Percentiles rank a stretch among this genome's conserved stretches.
phyloP scores from a whole-genome alignment of 192 early-diverging fungal genomes.

The Podila epigama region DNA sequence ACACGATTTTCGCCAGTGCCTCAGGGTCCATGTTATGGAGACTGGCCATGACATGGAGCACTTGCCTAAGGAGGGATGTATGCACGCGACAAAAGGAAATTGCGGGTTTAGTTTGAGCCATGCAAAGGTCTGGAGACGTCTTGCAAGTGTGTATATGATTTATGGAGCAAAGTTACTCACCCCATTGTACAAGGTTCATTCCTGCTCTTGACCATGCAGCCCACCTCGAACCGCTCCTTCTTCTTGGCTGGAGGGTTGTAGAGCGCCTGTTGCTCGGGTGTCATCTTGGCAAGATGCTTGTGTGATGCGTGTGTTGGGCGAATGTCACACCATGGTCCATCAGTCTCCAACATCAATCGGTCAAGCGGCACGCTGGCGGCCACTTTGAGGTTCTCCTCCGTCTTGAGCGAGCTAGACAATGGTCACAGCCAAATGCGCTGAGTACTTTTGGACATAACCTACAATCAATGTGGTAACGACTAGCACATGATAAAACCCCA shows the following conservation, averaged over 20 bases:
- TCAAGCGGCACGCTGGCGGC: conserved; percentile 78
- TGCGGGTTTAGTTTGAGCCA: not conserved
- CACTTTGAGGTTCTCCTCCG: conserved; percentile 82
- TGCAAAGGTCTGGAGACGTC: too few relatives aligned
- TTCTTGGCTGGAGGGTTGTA: conserved; percentile 66
- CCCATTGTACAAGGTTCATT: conserved; percentile 85
- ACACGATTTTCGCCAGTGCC: conserved; percentile 66
- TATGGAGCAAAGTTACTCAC: conserved; percentile 27
- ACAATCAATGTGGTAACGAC: too few relatives aligned
- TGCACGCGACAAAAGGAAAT: not conserved
- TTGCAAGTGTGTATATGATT: not conserved
- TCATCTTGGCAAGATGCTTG: conserved; percentile 54
- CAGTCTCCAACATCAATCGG: conserved; percentile 90
- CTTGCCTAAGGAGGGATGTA: conserved; percentile 55
- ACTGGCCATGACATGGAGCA: conserved; percentile 71
- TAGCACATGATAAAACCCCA: too few relatives aligned
- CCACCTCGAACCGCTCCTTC: conserved; percentile 77
- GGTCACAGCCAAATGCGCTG: not conserved
- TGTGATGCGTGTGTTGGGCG: conserved; percentile 85
- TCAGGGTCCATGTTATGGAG: conserved; percentile 61
- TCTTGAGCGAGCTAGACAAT: conserved; percentile 74
- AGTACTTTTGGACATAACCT: not conserved
- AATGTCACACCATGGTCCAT: conserved; percentile 94
- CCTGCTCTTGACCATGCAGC: conserved; percentile 78
- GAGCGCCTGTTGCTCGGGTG: conserved; percentile 29